Evolutionary conservation across 2,329 filamentous ascomycete species (phyloP), one percentile per base, ranked within the genome.

Genomic region (Fusarium penzigii): DNA sequence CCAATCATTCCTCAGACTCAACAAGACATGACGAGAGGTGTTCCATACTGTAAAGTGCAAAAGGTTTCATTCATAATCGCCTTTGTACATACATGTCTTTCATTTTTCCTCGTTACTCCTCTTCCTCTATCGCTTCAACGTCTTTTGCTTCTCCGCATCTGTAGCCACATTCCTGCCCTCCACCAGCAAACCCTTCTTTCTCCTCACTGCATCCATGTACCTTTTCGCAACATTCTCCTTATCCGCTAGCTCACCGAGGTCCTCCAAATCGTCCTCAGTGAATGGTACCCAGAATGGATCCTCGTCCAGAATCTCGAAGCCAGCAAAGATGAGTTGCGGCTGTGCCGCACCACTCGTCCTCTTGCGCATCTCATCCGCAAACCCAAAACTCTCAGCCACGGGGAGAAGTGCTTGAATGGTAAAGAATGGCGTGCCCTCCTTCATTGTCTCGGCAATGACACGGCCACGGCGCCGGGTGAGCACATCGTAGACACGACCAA

Each of bases 211-310:
- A 75, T 99, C 94, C 83, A 99, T 92, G 77, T 97, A 97, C 68
- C 89, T 78, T 83, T 95, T 96, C 20, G 94, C 94, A 46, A 97
- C 90, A 73, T 97, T 97, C 79, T 97, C 94, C 67, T 84, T 84
- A 74, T 99, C 94, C 5, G 90, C 94, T 69, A 93, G 77, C 78
- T 97, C 93, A 25, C 94, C 94, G 55, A 99, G 75, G 77, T 99
- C 94, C 78, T 99, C 94, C 46, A 99, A 74, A 67, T 99, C 91
- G 70, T 97, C 94, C 68, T 97, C 94, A 0, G 93, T 97, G 59
- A 91, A 92, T 1, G 94, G 94, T 43, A 96, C 92, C 94, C 94
- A 99, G 76, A 95, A 96, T 0, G 94, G 94, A 76, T 99, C 94
- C 73, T 97, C 88, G 69, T 97, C 92, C 2, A 97, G 78, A 62